These are phyloP conservation scores for Paspalum vaginatum DNA, from an alignment of 176 grass and related monocot genomes.

Conservation along the genomic window DNA sequence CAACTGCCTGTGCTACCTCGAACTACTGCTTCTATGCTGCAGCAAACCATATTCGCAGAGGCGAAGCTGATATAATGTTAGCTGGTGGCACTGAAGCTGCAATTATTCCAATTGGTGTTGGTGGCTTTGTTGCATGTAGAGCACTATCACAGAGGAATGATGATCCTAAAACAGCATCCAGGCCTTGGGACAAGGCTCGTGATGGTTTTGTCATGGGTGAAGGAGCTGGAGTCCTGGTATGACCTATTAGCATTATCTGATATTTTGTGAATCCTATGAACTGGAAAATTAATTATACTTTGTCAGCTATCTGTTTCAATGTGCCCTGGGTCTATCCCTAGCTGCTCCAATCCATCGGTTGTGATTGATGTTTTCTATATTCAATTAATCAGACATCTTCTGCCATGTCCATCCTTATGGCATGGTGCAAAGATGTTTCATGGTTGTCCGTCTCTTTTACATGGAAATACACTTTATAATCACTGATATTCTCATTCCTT, in stretches of 20 bases:
- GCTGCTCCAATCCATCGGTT: not conserved
- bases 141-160: conserved; percentile 98
- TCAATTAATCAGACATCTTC: not conserved
- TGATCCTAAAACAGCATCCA: conserved; percentile 97
- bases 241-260: conserved; percentile 23
- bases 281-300: not conserved
- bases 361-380: not conserved
- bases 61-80: conserved; percentile 92
- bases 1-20: conserved; percentile 96
- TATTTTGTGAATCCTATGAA: not conserved
- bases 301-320: not conserved
- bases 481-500: conserved; percentile 9
- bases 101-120: conserved; percentile 97
- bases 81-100: conserved; percentile 96
- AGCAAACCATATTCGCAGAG: conserved; percentile 93
- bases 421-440: not conserved
- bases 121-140: conserved; percentile 96
- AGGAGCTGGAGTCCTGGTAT: conserved; percentile 96
- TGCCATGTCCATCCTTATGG: not conserved
- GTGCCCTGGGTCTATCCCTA: not conserved
- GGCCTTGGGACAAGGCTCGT: conserved; percentile 93
- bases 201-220: conserved; percentile 99
- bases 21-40: conserved; percentile 98
- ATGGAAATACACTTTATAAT: not conserved
- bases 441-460: not conserved